Base-by-base conservation (phyloP, 441 rosid species). In the Aquilaria agallochum region DNA sequence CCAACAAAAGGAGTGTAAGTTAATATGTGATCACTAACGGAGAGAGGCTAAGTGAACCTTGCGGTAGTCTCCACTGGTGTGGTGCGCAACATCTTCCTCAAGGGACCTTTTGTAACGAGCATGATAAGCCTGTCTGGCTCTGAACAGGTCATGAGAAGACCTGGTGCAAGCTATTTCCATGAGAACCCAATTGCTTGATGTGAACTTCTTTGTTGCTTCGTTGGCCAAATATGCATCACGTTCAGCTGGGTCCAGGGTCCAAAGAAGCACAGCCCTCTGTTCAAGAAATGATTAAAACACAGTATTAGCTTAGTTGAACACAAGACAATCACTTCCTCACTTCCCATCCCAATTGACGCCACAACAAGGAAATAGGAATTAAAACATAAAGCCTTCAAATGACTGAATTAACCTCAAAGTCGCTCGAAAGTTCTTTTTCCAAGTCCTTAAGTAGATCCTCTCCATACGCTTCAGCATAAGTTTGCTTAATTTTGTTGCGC, bases 51-150 rank as follows among this genome's bases (percentile, higher is more conserved):
- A 62, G 66, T 47, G 20, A 68, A 89, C 97, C 97, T 87, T 90
- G 68, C 96, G 93, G 72, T 70, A 75, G 55, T 87, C 96, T 32
- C 98, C 97, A 34, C 78, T 76, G 11, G 93, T 84, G 80, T 90
- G 98, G 45, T 84, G 61, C 2, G 96, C 96, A 14, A 94, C 93
- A 80, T 90, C 98, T 78, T 94, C 98, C 75, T 94, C 98, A 0
- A 94, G 82, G 27, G 96, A 94, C 70, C 74, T 87, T 85, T 87
- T 89, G 65, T 76, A 85, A 0, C 80, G 92, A 72, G 84, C 80
- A 68, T 89, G 97, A 66, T 94, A 90, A 53, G 97, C 93, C 68
- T 88, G 87, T 78, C 85, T 88, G 51, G 60, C 84, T 31, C 70
- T 80, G 47, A 85, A 69, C 40, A 94, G 82, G 48, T 83, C 88